These are phyloP conservation scores for Aspergillus japonicus DNA, from an alignment of 2,329 filamentous ascomycete species.

Conservation along the genomic window DNA sequence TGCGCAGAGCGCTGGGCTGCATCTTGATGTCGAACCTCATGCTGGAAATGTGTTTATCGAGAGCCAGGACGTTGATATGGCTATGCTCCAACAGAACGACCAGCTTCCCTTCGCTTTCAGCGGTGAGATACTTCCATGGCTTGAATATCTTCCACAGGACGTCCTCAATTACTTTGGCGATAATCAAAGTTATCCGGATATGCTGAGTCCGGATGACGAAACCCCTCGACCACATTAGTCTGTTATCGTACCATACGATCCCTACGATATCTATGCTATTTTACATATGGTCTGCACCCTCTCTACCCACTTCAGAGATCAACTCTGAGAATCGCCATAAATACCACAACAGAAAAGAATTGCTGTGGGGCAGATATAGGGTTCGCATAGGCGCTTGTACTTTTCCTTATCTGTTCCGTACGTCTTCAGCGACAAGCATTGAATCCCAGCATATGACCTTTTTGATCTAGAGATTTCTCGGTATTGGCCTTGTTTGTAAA, in stretches of 20 bases:
- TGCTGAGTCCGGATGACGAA: slow-evolving; percentile 33
- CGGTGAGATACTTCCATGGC: slow-evolving; percentile 69
- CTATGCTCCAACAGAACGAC: slow-evolving; percentile 51
- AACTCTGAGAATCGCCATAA: no score
- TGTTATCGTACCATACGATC: neutral
- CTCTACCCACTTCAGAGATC: no score
- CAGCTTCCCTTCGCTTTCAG: slow-evolving; percentile 41
- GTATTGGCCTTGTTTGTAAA: no score
- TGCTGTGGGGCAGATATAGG: no score
- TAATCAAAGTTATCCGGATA: slow-evolving; percentile 29
- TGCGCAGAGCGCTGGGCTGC: slow-evolving; percentile 18
- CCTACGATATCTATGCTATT: neutral
- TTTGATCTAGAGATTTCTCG: no score
- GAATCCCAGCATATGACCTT: no score
- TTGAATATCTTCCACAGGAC: slow-evolving; percentile 70
- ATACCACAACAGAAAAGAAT: no score
- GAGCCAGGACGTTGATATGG: slow-evolving; percentile 75
- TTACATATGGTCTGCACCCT: neutral
- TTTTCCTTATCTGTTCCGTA: no score
- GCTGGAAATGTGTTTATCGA: slow-evolving; percentile 64
- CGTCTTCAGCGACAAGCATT: no score
- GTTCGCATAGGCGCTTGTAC: no score
- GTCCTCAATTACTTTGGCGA: slow-evolving; percentile 57
- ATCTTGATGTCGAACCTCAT: slow-evolving; percentile 19
- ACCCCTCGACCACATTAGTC: slow-evolving; percentile 22